phyloP scores from a whole-genome alignment of 139 green algal species.

The Bryopsis sp. region DNA sequence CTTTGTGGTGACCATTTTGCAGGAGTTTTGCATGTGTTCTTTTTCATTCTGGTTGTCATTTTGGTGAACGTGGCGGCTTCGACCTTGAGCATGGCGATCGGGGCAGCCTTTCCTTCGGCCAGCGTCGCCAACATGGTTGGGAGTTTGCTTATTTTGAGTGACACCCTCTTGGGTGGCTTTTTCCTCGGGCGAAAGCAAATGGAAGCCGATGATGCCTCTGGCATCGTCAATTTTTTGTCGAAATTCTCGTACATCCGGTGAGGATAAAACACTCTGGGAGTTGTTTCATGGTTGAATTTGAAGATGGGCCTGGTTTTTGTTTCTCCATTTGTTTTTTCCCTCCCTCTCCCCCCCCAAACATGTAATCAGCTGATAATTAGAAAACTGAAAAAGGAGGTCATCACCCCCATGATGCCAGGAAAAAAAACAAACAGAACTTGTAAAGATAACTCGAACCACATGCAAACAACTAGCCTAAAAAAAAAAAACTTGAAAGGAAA shows the following conservation, averaged over 20 bases:
- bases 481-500: neutral
- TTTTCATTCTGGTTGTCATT: constrained; percentile 26
- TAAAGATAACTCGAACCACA: no score
- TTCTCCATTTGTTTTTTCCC: neutral
- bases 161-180: constrained; percentile 32
- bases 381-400: no score
- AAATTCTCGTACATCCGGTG: constrained; percentile 9
- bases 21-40: neutral
- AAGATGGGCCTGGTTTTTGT: neutral
- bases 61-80: constrained; percentile 47
- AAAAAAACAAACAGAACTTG: no score
- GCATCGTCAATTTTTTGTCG: neutral
- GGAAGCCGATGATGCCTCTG: no score
- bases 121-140: constrained; percentile 53
- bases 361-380: no score
- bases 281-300: neutral
- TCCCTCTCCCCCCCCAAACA: neutral
- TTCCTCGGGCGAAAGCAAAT: constrained; percentile 23
- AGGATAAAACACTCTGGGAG: neutral
- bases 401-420: no score
- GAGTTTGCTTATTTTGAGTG: constrained; percentile 29
- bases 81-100: constrained; percentile 51
- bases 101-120: constrained; percentile 43
- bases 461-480: neutral
- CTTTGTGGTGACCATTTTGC: neutral